Conservation (phyloP, 2,329 filamentous ascomycete species). For the Endocalyx cinctus region DNA sequence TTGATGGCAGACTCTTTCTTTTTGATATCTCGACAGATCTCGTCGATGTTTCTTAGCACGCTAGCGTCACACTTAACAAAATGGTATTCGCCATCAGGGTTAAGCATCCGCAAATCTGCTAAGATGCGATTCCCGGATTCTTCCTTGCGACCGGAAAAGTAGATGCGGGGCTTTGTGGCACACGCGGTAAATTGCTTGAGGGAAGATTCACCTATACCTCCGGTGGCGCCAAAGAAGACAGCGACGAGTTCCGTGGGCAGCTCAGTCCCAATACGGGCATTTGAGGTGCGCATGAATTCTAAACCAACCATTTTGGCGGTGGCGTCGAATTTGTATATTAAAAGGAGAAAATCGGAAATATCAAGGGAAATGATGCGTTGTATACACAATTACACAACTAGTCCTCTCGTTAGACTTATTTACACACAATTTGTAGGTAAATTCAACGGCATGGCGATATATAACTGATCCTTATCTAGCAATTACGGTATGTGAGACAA, state of each 20-base stretch:
- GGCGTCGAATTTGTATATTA: too few species aligned
- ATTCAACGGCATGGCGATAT: background rate
- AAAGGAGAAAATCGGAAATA: too few species aligned
- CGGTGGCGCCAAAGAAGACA: conserved; percentile 50
- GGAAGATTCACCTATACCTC: conserved; percentile 48
- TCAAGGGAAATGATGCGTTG: background rate
- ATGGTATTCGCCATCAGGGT: conserved; percentile 36
- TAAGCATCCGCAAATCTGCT: conserved; percentile 36
- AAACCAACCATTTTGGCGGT: conserved; percentile 14
- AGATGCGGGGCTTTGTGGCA: conserved; percentile 38
- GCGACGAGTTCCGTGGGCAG: conserved; percentile 32
- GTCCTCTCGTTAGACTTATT: background rate
- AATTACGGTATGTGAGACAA: too few species aligned
- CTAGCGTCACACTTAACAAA: conserved; percentile 48
- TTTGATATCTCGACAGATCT: conserved; percentile 40
- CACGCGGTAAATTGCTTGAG: conserved; percentile 41
- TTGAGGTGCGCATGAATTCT: conserved; percentile 30
- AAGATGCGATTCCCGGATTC: conserved; percentile 32
- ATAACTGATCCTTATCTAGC: background rate
- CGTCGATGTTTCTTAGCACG: conserved; percentile 46
- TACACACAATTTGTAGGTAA: background rate
- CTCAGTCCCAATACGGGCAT: conserved; percentile 25
- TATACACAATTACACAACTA: background rate
- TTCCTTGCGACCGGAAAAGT: conserved; percentile 46
- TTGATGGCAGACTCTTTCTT: conserved; percentile 39